Percentiles rank a stretch among this genome's conserved stretches.
Conservation (phyloP, 176 grass and related monocot genomes). For the Oryza australiensis region DNA sequence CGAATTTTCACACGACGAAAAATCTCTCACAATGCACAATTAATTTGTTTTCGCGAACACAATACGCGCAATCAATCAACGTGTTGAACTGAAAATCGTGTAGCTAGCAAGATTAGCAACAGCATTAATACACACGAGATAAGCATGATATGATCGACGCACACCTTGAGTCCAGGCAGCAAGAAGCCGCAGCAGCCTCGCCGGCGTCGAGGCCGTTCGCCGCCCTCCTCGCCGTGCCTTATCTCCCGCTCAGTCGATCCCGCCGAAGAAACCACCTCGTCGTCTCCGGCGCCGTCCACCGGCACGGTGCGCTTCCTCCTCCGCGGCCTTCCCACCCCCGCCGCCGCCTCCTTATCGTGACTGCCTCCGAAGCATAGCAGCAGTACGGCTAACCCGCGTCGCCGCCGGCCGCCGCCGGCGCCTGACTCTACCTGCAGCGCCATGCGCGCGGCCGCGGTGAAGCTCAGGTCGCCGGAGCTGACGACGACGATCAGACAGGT, state of each 20-base stretch:
- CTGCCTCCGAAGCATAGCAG: not conserved
- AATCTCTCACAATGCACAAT: not conserved
- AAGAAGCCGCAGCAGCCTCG: constrained; percentile 31
- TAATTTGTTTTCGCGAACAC: not conserved
- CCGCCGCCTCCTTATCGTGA: not conserved
- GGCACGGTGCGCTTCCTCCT: constrained; percentile 24
- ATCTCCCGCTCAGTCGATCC: not conserved
- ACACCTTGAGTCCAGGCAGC: constrained; percentile 14
- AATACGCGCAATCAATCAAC: not conserved
- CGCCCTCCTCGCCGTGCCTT: not conserved
- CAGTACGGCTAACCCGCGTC: not conserved
- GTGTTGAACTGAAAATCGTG: too few species aligned
- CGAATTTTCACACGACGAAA: not conserved
- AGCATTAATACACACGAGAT: too few species aligned
- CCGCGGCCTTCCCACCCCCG: not conserved
- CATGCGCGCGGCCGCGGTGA: not conserved
- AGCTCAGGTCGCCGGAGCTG: too few species aligned
- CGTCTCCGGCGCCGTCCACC: constrained; percentile 20
- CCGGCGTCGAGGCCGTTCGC: not conserved
- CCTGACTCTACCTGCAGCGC: not conserved
- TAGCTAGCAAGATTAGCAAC: too few species aligned
- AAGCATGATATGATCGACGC: not conserved
- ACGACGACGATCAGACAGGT: not conserved
- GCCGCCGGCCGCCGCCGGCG: not conserved
- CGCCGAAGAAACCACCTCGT: not conserved